phyloP scores from a whole-genome alignment of 176 grass and related monocot species.

The Sorghum bicolor region DNA sequence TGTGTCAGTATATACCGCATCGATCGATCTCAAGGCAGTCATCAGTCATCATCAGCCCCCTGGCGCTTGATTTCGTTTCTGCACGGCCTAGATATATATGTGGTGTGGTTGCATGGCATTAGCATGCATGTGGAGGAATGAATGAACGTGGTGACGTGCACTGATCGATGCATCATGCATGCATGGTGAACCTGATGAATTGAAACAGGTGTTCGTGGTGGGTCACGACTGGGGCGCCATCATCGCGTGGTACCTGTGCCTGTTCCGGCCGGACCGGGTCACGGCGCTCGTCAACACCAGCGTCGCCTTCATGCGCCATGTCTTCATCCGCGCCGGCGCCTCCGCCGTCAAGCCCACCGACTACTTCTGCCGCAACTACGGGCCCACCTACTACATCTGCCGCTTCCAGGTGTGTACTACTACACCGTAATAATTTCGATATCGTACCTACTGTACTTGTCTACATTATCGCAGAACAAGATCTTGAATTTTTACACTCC shows the following conservation, averaged over 20 bases:
- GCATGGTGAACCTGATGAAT: too few species aligned
- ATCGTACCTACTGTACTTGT: too few species aligned
- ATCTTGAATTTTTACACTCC: too few species aligned
- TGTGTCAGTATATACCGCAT: too few species aligned
- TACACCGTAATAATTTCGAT: too few species aligned
- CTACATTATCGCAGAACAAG: too few species aligned
- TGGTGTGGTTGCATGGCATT: too few species aligned
- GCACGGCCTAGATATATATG: background rate
- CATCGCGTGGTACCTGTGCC: slow-evolving; percentile 72
- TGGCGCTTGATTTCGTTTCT: background rate
- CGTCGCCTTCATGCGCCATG: slow-evolving; percentile 47
- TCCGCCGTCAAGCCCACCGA: slow-evolving; percentile 35
- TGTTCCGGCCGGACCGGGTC: slow-evolving; percentile 66
- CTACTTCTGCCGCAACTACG: slow-evolving; percentile 40
- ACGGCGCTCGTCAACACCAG: slow-evolving; percentile 69
- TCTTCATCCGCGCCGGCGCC: slow-evolving; percentile 36
- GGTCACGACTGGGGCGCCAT: slow-evolving; percentile 80
- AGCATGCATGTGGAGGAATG: background rate
- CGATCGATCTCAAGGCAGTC: too few species aligned
- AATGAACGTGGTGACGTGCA: background rate
- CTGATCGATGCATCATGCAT: too few species aligned
- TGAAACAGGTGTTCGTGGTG: slow-evolving; percentile 55
- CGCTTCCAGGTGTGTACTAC: slow-evolving; percentile 54
- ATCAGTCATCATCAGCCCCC: too few species aligned
- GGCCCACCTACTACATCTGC: slow-evolving; percentile 66